These are phyloP conservation scores for Colletotrichum godetiae DNA, from an alignment of 2,329 filamentous ascomycete genomes.

Conservation along the genomic window DNA sequence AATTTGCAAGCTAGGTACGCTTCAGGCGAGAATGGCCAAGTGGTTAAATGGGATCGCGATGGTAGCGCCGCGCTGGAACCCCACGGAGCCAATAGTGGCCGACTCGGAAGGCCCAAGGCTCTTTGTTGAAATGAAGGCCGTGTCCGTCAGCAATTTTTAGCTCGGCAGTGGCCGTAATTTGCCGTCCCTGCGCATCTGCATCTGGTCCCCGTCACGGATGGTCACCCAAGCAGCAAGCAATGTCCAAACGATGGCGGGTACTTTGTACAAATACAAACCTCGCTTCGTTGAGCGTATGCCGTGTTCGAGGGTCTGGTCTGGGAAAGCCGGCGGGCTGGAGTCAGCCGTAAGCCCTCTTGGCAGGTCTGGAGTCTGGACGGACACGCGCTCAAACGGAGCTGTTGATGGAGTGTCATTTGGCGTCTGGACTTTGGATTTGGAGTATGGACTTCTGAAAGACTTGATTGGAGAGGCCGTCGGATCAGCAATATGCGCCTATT, in stretches of 20 bases:
- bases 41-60: slow-evolving; percentile 20
- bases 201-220: slow-evolving; percentile 8
- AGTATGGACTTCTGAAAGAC: background rate
- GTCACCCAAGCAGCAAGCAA: slow-evolving; percentile 16
- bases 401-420: background rate
- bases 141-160: slow-evolving; percentile 29
- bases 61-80: slow-evolving; percentile 33
- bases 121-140: slow-evolving; percentile 34
- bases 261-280: slow-evolving; percentile 18
- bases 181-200: slow-evolving; percentile 29
- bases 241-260: slow-evolving; percentile 7
- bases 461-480: background rate
- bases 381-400: slow-evolving; percentile 3
- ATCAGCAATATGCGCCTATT: background rate
- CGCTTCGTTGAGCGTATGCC: background rate
- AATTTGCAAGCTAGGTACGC: slow-evolving; percentile 13
- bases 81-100: slow-evolving; percentile 30
- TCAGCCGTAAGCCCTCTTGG: slow-evolving; percentile 27
- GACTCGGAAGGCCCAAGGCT: slow-evolving; percentile 26
- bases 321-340: slow-evolving; percentile 18
- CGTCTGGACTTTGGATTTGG: background rate
- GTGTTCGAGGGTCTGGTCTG: background rate
- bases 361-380: slow-evolving; percentile 24
- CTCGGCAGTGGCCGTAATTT: slow-evolving; percentile 34
- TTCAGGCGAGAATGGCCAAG: slow-evolving; percentile 21